Conservation (phyloP, 2,329 filamentous ascomycete genomes). For the Talaromyces sp. region DNA sequence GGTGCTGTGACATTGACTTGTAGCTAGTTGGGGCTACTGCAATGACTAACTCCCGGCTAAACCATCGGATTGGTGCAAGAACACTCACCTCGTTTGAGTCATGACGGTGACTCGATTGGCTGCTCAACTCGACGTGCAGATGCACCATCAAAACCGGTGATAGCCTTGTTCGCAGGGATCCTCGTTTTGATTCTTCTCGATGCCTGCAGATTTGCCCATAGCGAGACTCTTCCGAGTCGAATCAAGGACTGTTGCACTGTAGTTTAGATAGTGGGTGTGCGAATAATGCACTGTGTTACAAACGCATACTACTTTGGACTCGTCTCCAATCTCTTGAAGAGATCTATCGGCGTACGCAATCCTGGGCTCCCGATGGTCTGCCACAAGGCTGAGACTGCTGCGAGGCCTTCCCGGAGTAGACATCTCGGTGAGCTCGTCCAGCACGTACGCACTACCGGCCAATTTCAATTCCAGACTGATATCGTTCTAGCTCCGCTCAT, state of each 20-base stretch:
- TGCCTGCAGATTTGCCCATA: background rate
- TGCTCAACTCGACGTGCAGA: background rate
- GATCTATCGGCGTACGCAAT: background rate
- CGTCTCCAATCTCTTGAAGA: background rate
- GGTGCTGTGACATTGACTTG: background rate
- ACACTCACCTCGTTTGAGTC: background rate
- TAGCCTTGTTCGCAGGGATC: background rate
- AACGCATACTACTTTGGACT: background rate
- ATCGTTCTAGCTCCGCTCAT: background rate
- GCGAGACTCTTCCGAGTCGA: background rate
- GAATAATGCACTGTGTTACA: background rate
- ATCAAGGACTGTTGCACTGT: background rate
- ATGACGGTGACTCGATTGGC: slow-evolving; percentile 2
- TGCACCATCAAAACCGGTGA: slow-evolving; percentile 4
- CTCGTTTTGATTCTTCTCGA: background rate
- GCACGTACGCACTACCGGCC: background rate
- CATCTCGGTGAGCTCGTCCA: background rate
- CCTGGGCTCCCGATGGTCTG: background rate
- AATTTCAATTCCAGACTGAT: background rate
- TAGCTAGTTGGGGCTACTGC: background rate
- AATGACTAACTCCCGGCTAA: background rate
- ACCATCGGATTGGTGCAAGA: background rate
- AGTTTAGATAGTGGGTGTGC: background rate
- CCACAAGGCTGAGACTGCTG: background rate
- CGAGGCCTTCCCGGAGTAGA: background rate